phyloP scores from a whole-genome alignment of 805 yeast species.

The Metschnikowia cerradonensis region DNA sequence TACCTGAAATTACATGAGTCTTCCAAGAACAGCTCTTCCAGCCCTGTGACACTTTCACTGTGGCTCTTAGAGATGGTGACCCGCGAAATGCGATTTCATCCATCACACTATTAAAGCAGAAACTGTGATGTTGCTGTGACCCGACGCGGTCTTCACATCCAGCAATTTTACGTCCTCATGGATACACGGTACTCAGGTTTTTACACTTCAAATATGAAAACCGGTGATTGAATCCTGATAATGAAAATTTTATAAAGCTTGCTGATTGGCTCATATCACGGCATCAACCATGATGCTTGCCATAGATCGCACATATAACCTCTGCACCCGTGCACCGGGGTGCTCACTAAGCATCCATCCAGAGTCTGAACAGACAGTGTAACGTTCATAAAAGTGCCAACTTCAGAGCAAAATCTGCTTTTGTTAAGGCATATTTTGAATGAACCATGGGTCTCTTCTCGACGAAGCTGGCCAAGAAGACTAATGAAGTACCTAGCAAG shows the following conservation, averaged over 20 bases:
- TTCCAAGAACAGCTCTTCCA: neutral
- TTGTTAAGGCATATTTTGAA: neutral
- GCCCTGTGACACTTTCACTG: neutral
- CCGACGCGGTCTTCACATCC: no score
- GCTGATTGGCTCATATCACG: neutral
- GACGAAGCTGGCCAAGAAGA: neutral
- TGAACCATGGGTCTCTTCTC: neutral
- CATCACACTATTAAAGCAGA: neutral
- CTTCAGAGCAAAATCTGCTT: neutral
- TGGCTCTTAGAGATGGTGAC: neutral
- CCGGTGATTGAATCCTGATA: no score
- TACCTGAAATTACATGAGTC: neutral
- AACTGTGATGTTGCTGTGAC: neutral
- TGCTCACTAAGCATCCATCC: slow-evolving; percentile 2
- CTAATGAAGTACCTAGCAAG: neutral
- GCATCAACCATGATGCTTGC: neutral
- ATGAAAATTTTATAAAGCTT: neutral
- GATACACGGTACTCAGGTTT: no score
- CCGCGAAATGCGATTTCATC: neutral
- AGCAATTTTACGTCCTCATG: no score
- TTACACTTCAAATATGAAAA: no score
- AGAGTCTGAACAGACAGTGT: neutral
- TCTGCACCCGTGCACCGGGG: slow-evolving; percentile 1
- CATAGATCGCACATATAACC: neutral
- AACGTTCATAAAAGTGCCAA: neutral